A percentile compares a stretch with the other conserved stretches of the same genome.
phyloP scores from a whole-genome alignment of 768 basidiomycete genomes.

The Exidia glandulosa region DNA sequence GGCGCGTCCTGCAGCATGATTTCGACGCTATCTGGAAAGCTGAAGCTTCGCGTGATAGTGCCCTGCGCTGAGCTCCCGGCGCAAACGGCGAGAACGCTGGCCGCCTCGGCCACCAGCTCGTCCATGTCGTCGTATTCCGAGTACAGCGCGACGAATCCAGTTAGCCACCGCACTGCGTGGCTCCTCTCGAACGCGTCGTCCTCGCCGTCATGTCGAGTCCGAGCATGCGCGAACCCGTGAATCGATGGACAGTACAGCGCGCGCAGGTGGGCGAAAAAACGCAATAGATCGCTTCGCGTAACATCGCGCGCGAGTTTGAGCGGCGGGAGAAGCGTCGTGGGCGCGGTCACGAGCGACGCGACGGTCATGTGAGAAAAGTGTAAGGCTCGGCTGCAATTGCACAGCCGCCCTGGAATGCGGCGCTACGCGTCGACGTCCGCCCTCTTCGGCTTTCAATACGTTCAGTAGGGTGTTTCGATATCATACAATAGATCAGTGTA shows the following conservation, averaged over 20 bases:
- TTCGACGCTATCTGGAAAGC: constrained; percentile 27
- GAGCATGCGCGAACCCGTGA: neutral
- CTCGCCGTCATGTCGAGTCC: neutral
- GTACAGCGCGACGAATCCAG: constrained; percentile 49
- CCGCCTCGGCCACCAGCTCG: constrained; percentile 38
- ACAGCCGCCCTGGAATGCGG: too few species aligned
- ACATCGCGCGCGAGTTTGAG: neutral
- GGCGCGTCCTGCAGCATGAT: constrained; percentile 56
- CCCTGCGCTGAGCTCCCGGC: constrained; percentile 58
- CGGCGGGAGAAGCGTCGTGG: neutral
- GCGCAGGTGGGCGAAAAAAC: neutral
- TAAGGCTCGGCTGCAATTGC: too few species aligned
- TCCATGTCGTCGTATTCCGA: constrained; percentile 17
- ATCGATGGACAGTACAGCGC: neutral
- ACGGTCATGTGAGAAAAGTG: too few species aligned
- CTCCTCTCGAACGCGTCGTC: constrained; percentile 53
- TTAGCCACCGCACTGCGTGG: constrained; percentile 66
- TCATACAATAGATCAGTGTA: too few species aligned
- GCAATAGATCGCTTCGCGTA: neutral
- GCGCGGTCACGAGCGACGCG: too few species aligned
- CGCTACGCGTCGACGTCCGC: too few species aligned
- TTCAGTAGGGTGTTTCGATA: too few species aligned
- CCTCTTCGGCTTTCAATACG: too few species aligned
- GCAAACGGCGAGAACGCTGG: constrained; percentile 51
- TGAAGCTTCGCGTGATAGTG: constrained; percentile 38